These are phyloP conservation scores for Phlegmacium glaucopus DNA, from an alignment of 768 basidiomycete genomes.

Conservation along the genomic window DNA sequence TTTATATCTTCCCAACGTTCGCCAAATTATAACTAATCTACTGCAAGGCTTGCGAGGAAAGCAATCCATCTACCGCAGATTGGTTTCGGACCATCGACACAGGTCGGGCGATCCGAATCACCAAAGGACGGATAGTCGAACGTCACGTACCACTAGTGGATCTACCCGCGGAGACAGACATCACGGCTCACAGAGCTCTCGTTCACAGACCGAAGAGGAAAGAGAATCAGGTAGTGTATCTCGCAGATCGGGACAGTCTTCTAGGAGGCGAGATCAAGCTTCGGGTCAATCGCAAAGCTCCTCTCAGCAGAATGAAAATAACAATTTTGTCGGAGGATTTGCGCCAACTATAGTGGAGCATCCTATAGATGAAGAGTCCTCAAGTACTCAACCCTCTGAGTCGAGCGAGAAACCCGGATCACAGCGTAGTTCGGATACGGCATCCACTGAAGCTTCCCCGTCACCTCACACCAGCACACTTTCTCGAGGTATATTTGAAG, in stretches of 20 bases:
- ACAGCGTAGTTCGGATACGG: conserved; percentile 19
- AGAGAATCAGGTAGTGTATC: conserved; percentile 34
- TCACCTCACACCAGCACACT: conserved; percentile 5
- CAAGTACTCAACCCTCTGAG: conserved; percentile 10
- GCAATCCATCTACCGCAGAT: conserved; percentile 82
- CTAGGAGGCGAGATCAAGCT: conserved; percentile 35
- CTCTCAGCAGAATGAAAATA: conserved; percentile 28
- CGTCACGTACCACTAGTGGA: conserved; percentile 43
- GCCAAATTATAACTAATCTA: conserved; percentile 89
- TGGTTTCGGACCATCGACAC: conserved; percentile 60
- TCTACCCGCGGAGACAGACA: conserved; percentile 40
- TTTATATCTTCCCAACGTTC: conserved; percentile 85
- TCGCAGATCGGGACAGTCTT: conserved; percentile 36
- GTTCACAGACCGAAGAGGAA: conserved; percentile 38
- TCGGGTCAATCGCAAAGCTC: conserved; percentile 18
- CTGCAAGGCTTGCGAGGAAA: conserved; percentile 90
- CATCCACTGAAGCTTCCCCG: conserved; percentile 6
- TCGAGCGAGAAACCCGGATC: conserved; percentile 10
- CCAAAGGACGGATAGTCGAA: conserved; percentile 55
- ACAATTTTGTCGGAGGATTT: conserved; percentile 53
- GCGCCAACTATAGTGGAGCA: conserved; percentile 29
- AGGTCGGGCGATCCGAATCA: conserved; percentile 45
- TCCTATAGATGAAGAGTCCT: conserved; percentile 12
- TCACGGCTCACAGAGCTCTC: conserved; percentile 49
- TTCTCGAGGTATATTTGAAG: background rate